Base-by-base conservation (phyloP, 768 basidiomycete species). In the Tylopilus sp. region DNA sequence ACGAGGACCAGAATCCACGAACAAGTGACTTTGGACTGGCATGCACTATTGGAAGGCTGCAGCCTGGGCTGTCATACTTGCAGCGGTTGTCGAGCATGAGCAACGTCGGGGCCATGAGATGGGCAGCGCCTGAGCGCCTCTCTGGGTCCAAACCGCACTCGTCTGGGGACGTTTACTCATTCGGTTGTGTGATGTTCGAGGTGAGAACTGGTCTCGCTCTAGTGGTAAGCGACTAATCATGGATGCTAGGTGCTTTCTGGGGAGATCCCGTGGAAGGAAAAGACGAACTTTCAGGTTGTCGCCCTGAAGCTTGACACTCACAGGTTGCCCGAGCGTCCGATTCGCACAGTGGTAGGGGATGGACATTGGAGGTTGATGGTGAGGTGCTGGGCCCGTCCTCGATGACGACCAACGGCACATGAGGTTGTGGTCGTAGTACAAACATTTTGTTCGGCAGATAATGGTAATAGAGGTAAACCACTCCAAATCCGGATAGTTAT, bases 241-340 rank as follows among this genome's bases (percentile, higher is more conserved):
- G 4, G 12, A 8, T 2, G 2, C 0, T 6, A 55, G 51, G 52
- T 55, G 10, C 6, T 54, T 4, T 55, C 45, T 5, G 51, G 54
- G 19, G 54, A 54, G 1, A 21, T 47, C 10, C 54, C 54, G 4
- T 54, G 54, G 52, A 55, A 54, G 45, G 52, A 19, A 19, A 28
- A 25, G 45, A 55, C 6, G 0, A 17, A 24, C 0, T 55, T 2
- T 2, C n/a, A 54, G 22, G 52, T 55, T 0, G 13, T 46, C 1
- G 38, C 16, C 29, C 28, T 54, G 26, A 55, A 55, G 26, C 13
- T 55, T 6, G 9, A 2, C 0, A 38, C 19, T 3, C 44, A 53
- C 16, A 36, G 16, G 16, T 38, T 16, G 2, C 44, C 51, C 2
- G 1, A 25, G 24, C 31, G 44, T 7, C 51, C 51, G 13, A 8